These are phyloP conservation scores for Stephanodiscus triporus DNA, from an alignment of 108 stramenopile species.

Conservation along the genomic window DNA sequence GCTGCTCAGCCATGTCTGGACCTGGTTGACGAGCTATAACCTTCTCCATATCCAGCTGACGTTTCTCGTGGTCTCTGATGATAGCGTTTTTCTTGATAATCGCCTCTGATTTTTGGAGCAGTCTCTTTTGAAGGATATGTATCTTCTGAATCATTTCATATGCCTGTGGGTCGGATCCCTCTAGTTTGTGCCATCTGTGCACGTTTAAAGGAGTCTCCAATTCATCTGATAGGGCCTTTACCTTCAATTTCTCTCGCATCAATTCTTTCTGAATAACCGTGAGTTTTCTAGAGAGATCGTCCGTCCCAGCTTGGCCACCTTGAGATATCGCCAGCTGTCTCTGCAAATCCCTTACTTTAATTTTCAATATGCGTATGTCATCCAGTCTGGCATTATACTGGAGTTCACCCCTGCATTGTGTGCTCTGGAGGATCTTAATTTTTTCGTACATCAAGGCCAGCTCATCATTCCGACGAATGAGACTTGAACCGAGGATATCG, in stretches of 20 bases:
- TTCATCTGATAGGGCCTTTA: conserved; percentile 75
- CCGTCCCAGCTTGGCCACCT: conserved; percentile 44
- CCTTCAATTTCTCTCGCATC: conserved; percentile 84
- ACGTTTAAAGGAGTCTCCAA: conserved; percentile 91
- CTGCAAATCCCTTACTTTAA: conserved; percentile 71
- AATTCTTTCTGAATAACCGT: conserved; percentile 71
- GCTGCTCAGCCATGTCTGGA: conserved; percentile 84
- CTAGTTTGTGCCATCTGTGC: conserved; percentile 87
- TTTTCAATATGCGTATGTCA: conserved; percentile 74
- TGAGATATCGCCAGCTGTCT: conserved; percentile 64
- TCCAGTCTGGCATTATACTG: conserved; percentile 66
- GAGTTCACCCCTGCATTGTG: conserved; percentile 74
- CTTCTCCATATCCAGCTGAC: conserved; percentile 77
- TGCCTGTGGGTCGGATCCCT: conserved; percentile 81
- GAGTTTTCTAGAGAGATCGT: conserved; percentile 65
- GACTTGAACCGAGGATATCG: conserved; percentile 88
- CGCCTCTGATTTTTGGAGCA: conserved; percentile 85
- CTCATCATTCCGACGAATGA: conserved; percentile 90
- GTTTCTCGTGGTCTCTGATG: conserved; percentile 81
- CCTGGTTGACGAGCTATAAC: conserved; percentile 78
- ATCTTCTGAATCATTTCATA: conserved; percentile 92
- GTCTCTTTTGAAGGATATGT: conserved; percentile 71
- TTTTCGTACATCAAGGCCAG: conserved; percentile 86
- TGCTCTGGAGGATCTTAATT: conserved; percentile 80
- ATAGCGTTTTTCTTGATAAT: conserved; percentile 74